Base-by-base conservation (phyloP, 352 stramenopile genomes). In the Pythium angustatum region DNA sequence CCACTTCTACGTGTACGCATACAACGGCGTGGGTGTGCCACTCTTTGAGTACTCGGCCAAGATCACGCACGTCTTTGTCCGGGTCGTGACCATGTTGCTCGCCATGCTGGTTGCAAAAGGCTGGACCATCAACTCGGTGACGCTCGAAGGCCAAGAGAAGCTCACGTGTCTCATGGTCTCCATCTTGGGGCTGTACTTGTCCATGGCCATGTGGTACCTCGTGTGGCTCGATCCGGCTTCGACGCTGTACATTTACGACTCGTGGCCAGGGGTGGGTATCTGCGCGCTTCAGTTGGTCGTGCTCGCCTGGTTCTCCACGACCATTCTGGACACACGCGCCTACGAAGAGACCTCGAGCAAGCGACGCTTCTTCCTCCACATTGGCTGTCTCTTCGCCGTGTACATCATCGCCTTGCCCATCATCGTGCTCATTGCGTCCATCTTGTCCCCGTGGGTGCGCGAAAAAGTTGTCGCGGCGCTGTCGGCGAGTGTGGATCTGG, bases 221-320 rank as follows among this genome's bases (percentile, higher is more conserved):
- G 64, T 90, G 33, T 90, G 79, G 77, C 73, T 91, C 34, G 82
- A 91, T 55, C 82, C 82, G 7, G 79, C 82, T 6, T 91, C 85
- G 15, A 93, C 85, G 28, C 65, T 91, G 3, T 93, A 91, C 75
- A 89, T 93, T 26, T 91, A 90, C 68, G 85, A 93, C 58, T 93
- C 82, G 41, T 90, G 80, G 82, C 81, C 81, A 5, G 71, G 69
- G n/a, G 58, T 91, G 45, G 78, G 79, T 2, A 91, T 91, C 57
- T 91, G 81, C 43, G 47, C 77, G 10, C 53, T 91, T 7, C 83
- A 90, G 24, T 59, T 90, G 22, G 66, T 78, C 14, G 77, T 88
- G 5, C 71, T 89, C 2, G 72, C 71, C 4, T 91, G 83, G 81
- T 91, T 91, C 47, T 61, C 80, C 47, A 75, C 72, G 34, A 89